Evolutionary conservation across 768 basidiomycete genomes (phyloP), one percentile per base, ranked within the genome.

Genomic region (Lentinula sp.): DNA sequence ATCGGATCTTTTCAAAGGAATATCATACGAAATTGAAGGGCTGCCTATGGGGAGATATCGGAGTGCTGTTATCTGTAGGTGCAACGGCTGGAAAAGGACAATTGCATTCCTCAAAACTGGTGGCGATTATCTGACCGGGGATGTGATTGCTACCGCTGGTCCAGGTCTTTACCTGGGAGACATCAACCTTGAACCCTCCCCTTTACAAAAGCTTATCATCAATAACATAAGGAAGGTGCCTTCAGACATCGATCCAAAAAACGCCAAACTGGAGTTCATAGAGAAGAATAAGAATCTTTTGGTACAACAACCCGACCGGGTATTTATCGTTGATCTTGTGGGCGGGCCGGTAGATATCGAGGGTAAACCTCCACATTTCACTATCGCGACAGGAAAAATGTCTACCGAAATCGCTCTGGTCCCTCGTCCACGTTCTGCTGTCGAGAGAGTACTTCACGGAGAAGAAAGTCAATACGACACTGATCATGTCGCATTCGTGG

Each of bases 41-140:
- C 71, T 88, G 28, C 86, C 89, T 0, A 67, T 84, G 35, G 88
- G 88, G 0, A 79, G 88, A 41, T 90, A 88, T 70, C 79, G 83
- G 66, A 81, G 81, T 9, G 85, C 88, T 2, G 68, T 82, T 0
- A 66, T 89, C 10, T 86, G 81, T 57, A 74, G 76, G 57, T 79
- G 79, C 63, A 45, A 67, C 2, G 80, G 80, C 1, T 59, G 61
- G 0, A 66, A 69, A 9, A 74, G 87, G 51, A 77, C 71, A 20
- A 77, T 88, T 49, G 88, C 86, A 1, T 87, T 90, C 65, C 68
- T 89, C 60, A 88, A 87, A 72, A 81, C 79, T 5, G 78, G 76
- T 0, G 88, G 86, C 0, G 84, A 82, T 64, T 68, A 74, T 41
- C 73, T 89, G 37, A 85, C 85, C 0, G 89, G 88, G 1, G 66